phyloP scores from a whole-genome alignment of 2,329 filamentous ascomycete species.

The Acephala macrosclerotiorum region DNA sequence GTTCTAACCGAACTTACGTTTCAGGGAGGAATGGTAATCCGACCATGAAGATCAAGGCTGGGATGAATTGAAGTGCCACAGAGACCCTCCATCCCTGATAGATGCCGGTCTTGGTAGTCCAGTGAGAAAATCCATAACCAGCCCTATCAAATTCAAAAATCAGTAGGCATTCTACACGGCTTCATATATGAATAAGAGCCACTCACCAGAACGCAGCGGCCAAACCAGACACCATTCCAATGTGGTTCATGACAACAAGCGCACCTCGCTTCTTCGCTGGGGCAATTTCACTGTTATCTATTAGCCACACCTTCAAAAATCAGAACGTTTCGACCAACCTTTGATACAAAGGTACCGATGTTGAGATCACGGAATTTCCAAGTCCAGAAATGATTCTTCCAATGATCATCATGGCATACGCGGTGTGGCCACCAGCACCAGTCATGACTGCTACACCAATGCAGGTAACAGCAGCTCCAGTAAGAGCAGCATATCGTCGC shows the following conservation, averaged over 20 bases:
- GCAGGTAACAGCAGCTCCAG: slow-evolving; percentile 54
- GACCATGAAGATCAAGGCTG: slow-evolving; percentile 55
- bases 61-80: slow-evolving; percentile 59
- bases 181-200: not conserved
- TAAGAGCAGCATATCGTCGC: slow-evolving; percentile 57
- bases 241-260: slow-evolving; percentile 65
- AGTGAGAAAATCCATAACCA: slow-evolving; percentile 63
- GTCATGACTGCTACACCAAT: slow-evolving; percentile 59
- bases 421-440: slow-evolving; percentile 49
- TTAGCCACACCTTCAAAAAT: not conserved
- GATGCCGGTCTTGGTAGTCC: slow-evolving; percentile 52
- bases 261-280: slow-evolving; percentile 60
- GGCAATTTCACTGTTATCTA: slow-evolving; percentile 55
- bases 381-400: slow-evolving; percentile 60
- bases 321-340: slow-evolving; percentile 47
- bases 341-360: slow-evolving; percentile 64
- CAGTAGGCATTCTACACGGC: not conserved
- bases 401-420: slow-evolving; percentile 56
- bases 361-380: slow-evolving; percentile 62
- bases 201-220: slow-evolving; percentile 61
- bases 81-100: slow-evolving; percentile 61
- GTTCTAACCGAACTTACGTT: slow-evolving; percentile 50
- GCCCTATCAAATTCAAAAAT: slow-evolving; percentile 49
- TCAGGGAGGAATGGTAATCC: slow-evolving; percentile 62
- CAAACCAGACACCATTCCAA: slow-evolving; percentile 62